Conservation (phyloP, 2,329 filamentous ascomycete genomes). For the Pseudodiploospora longispora region DNA sequence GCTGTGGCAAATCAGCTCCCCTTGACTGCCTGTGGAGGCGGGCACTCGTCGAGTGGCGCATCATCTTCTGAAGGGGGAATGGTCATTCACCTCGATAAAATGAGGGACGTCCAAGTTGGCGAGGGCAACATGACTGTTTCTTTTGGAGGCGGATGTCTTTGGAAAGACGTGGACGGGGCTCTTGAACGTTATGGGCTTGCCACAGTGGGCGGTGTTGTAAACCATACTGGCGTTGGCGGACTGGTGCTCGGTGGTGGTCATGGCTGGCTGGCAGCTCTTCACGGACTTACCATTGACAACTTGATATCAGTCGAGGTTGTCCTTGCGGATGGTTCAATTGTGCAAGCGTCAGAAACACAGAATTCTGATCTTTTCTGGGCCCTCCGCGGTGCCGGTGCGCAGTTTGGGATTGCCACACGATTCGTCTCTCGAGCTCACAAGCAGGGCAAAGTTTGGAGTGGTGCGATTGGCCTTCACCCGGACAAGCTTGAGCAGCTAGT, state of each 20-base stretch:
- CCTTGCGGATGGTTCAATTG: conserved; percentile 25
- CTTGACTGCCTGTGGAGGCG: conserved; percentile 45
- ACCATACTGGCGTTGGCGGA: conserved; percentile 54
- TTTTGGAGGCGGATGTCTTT: conserved; percentile 41
- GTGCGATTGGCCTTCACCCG: conserved; percentile 17
- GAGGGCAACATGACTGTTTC: conserved; percentile 32
- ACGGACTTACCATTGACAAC: conserved; percentile 43
- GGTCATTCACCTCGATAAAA: conserved; percentile 44
- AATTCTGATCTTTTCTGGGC: conserved; percentile 41
- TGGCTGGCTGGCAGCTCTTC: conserved; percentile 44
- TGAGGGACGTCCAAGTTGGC: conserved; percentile 42
- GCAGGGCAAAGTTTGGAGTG: conserved; percentile 24
- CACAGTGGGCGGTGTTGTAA: conserved; percentile 53
- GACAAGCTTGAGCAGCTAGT: conserved; percentile 18
- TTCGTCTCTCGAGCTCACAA: conserved; percentile 23
- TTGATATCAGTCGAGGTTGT: conserved; percentile 31
- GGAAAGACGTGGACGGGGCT: conserved; percentile 46
- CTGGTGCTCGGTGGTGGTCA: conserved; percentile 51
- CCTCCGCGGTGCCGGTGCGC: conserved; percentile 37
- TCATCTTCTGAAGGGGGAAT: conserved; percentile 41
- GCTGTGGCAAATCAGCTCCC: conserved; percentile 30
- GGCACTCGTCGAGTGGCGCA: conserved; percentile 45
- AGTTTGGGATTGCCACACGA: conserved; percentile 34
- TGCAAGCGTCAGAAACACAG: conserved; percentile 29
- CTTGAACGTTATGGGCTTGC: conserved; percentile 42